Conservation (phyloP, 352 stramenopile species). For the Phytophthora citrophthora region DNA sequence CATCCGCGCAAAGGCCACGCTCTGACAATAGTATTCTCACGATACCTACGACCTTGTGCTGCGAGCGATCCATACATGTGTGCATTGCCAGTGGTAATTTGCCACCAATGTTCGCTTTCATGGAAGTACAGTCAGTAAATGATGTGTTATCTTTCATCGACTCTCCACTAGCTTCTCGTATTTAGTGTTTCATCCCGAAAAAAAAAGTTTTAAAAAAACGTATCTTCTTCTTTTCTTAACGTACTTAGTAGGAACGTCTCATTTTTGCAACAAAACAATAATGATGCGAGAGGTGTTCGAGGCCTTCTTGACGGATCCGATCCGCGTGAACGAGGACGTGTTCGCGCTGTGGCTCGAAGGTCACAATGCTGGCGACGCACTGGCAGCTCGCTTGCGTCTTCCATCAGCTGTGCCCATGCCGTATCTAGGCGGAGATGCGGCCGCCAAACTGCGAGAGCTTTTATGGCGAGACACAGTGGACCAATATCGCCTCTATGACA, state of each 20-base stretch:
- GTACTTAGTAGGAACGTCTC: not conserved
- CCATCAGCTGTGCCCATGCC: slow-evolving; percentile 45
- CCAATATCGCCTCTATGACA: slow-evolving; percentile 86
- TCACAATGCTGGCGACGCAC: slow-evolving; percentile 62
- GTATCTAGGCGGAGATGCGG: slow-evolving; percentile 54
- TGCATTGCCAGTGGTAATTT: too few species aligned
- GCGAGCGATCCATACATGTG: too few species aligned
- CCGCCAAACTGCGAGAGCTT: slow-evolving; percentile 65
- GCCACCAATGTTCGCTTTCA: too few species aligned
- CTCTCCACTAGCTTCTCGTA: too few species aligned
- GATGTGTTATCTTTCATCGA: too few species aligned
- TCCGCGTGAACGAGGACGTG: slow-evolving; percentile 80
- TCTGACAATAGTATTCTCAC: not conserved
- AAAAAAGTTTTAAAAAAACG: too few species aligned
- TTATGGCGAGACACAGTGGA: slow-evolving; percentile 83
- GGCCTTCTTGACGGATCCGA: slow-evolving; percentile 81
- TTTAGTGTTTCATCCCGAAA: too few species aligned
- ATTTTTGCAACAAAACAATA: too few species aligned
- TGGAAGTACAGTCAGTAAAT: too few species aligned
- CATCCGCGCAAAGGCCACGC: not conserved
- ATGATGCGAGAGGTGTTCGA: slow-evolving; percentile 86
- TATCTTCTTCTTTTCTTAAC: not conserved
- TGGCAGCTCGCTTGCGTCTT: slow-evolving; percentile 56
- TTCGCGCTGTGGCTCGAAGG: slow-evolving; percentile 84
- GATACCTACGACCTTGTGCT: too few species aligned